Base-by-base conservation (phyloP, 306 rosid genomes). In the Casuarina equisetifolia region DNA sequence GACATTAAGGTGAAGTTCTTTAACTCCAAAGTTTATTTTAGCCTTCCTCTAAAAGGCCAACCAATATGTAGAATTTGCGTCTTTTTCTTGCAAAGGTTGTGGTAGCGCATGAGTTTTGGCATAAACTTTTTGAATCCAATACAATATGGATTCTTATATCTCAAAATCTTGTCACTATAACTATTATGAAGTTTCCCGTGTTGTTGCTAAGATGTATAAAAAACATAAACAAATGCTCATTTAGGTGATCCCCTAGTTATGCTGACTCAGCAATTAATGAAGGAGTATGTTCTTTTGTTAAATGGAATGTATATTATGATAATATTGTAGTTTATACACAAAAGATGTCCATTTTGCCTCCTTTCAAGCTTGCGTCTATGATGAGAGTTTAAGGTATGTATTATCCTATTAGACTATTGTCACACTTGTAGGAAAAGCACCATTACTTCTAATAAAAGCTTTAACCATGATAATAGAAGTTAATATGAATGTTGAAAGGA, bases 311-410 rank as follows among this genome's bases (percentile, higher is more conserved):
- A 55, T 72, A 20, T 70, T 19, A 84, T 17, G 83, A 51, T 70
- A 81, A 49, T 77, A 73, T 66, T 72, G 50, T 38, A 46, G 78
- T 73, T 61, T 79, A 80, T 71, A 70, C 40, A 78, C 49, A 70
- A 62, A 70, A 17, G 70, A 71, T 74, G 80, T 69, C 67, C 77
- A 71, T 52, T 75, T 76, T 78, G 67, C 83, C 78, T 77, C 79
- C 57, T 86, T 83, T 74, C 97, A 92, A 97, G 97, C 98, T 78
- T 97, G 97, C 17, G 77, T 95, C 49, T 97, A 92, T 75, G 97
- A 95, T 74, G 98, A 95, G 88, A 92, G 92, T 87, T 85, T 88
- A 81, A 91, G 91, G 86, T 91, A 85, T 74, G 97, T 92, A 54
- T 66, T 92, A 78, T 82, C 97, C 69, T 96, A 95, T 80, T 97